Evolutionary conservation across 2,329 filamentous ascomycete genomes (phyloP), one percentile per base, ranked within the genome.

Genomic region (Paraconiothyrium sp.): DNA sequence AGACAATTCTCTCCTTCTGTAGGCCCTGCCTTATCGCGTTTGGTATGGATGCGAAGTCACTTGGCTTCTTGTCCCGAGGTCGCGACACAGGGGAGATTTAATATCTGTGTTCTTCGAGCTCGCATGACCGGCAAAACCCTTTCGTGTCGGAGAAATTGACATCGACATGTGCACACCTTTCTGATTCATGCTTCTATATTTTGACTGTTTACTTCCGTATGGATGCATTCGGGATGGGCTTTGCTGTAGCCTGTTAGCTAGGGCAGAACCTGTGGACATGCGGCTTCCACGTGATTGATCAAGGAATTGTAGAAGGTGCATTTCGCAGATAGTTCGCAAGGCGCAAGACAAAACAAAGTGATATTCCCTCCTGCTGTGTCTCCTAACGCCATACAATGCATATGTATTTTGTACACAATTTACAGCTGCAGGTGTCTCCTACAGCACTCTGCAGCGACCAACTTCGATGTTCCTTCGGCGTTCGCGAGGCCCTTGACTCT

Each of bases 391-490:
- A 14, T 32, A 14, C 30, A 30, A 55, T 55, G 52, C 52, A 13
- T 11, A 46, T 55, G 27, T 55, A 44, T 34, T 35, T 30, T 24
- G 30, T 55, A 55, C 52, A 55, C 24, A 46, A 47, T 47, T 46
- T 55, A 55, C 52, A 55, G 24, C 22, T 30, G 39, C 51, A 20
- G 27, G 20, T 24, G n/a, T 20, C 22, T 16, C 50, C 35, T 4
- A 20, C 49, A 6, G 30, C 22, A 9, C n/a, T 41, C 20, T 37
- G 34, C 4, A 10, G 13, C 46, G 39, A 20, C 22, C 35, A 48
- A 32, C 34, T 46, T 16, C 14, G 30, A 24, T 35, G n/a, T 5
- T n/a, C 50, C 10, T 48, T 27, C 24, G 1, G 11, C 27, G 0
- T 50, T 10, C 49, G n/a, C n/a, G 16, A 41, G 5, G 41, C 2